Base-by-base conservation (phyloP, 208 protist genomes). In the Crithidia thermophila region DNA sequence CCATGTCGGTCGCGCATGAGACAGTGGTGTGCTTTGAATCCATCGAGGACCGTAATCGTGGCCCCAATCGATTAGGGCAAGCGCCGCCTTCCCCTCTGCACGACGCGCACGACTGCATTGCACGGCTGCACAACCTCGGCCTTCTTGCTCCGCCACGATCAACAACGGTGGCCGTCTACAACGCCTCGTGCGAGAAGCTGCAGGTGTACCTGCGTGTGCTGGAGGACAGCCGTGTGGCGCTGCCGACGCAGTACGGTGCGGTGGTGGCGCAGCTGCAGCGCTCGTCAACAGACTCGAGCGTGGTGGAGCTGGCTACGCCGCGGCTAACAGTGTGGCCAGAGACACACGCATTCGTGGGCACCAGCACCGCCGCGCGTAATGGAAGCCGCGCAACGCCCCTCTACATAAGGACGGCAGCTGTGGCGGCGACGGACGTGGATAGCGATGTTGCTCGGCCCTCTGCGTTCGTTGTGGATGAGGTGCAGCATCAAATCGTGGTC, bases 61-160 rank as follows among this genome's bases (percentile, higher is more conserved):
- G 33, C 5, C 34, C 20, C 2, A 11, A 7, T 36, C 27, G 23
- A 20, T 0, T 4, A 0, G 10, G 1, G 21, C 27, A 7, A 56
- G 10, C 47, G 14, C 18, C 25, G 21, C 37, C 43, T n/a, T 8
- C 31, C 21, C 30, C 66, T 71, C 25, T 21, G 20, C 27, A 64
- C 34, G n/a, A n/a, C 10, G 37, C 21, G 21, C 46, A 23, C 16
- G 56, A 65, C 66, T 72, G 66, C n/a, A 47, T 72, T 0, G 66
- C 56, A 14, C 37, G 20, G 6, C 56, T 65, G 6, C 31, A 65
- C 28, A 45, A 58, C 53, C 21, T 72, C 2, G 66, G 57, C 4
- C 47, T 72, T 5, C 57, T 72, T 31, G 28, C 16, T 34, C 47
- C 66, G 13, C 66, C 56, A 8, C 56, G 56, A 20, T 31, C 60